Percentiles rank a stretch among this genome's conserved stretches.
Evolutionary conservation across 1,139 yeast species (phyloP).

Genomic region (Blastobotrys capitulatus): DNA sequence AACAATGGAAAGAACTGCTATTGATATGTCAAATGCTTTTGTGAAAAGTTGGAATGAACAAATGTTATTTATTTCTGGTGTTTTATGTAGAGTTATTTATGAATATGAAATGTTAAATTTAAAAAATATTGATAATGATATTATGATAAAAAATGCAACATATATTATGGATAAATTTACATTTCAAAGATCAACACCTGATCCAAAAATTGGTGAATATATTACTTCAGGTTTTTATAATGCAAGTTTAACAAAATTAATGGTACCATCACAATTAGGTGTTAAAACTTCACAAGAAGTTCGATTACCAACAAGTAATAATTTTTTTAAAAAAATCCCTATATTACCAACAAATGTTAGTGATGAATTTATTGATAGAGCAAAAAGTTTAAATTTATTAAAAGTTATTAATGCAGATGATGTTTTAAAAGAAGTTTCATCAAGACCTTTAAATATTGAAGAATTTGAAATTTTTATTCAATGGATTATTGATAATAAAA

Average conservation of each 20-base stretch:
- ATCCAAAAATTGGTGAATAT: constrained; percentile 32
- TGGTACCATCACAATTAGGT: constrained; percentile 33
- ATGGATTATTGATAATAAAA: constrained; percentile 20
- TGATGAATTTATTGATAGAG: constrained; percentile 27
- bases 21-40: constrained; percentile 38
- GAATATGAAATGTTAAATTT: constrained; percentile 32
- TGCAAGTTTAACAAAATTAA: constrained; percentile 24
- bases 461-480: constrained; percentile 21
- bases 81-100: constrained; percentile 34
- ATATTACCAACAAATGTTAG: constrained; percentile 26
- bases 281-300: constrained; percentile 30
- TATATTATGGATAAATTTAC: constrained; percentile 31
- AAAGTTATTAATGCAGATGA: constrained; percentile 25
- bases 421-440: constrained; percentile 26
- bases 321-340: constrained; percentile 30
- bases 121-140: constrained; percentile 3
- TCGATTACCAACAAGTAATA: constrained; percentile 22
- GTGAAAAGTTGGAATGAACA: constrained; percentile 40
- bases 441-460: constrained; percentile 22
- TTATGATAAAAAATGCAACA: constrained; percentile 21
- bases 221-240: constrained; percentile 36
- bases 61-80: constrained; percentile 37
- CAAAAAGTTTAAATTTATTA: constrained; percentile 24
- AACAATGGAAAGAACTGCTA: constrained; percentile 41
- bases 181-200: constrained; percentile 35